Evolutionary conservation across 2,329 filamentous ascomycete genomes (phyloP).

Genomic region (Trichoderma breve): DNA sequence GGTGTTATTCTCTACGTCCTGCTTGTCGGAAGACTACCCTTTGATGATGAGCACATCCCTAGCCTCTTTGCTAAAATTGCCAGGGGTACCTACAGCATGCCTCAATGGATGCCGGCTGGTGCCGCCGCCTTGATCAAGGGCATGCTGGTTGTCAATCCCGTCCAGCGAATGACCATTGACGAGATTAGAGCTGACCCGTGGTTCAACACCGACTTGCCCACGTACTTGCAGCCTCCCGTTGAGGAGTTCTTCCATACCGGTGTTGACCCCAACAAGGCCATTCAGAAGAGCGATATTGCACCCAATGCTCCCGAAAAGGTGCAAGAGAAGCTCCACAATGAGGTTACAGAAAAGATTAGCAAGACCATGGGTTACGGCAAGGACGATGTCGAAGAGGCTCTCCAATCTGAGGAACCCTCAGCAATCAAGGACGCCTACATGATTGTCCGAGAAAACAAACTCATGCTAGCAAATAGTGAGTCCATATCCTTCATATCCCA

Average conservation of each 20-base stretch:
- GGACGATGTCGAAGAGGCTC: conserved; percentile 89
- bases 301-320: conserved; percentile 74
- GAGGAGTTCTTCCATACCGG: conserved; percentile 93
- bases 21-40: conserved; percentile 79
- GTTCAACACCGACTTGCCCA: conserved; percentile 84
- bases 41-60: conserved; percentile 98
- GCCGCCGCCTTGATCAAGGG: conserved; percentile 80
- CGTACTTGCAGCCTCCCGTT: conserved; percentile 81
- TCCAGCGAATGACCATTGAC: conserved; percentile 88
- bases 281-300: conserved; percentile 77
- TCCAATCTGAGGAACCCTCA: conserved; percentile 88
- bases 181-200: conserved; percentile 92
- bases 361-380: conserved; percentile 98
- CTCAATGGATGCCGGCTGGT: conserved; percentile 83
- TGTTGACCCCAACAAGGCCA: conserved; percentile 89
- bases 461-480: conserved; percentile 94
- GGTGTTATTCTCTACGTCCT: conserved; percentile 87
- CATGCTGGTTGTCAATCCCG: conserved; percentile 93
- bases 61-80: conserved; percentile 97
- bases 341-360: conserved; percentile 91
- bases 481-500: conserved; percentile 27
- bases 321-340: conserved; percentile 85
- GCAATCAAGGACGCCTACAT: conserved; percentile 99
- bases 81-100: conserved; percentile 88
- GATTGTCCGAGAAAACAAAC: conserved; percentile 94